These are phyloP conservation scores for Wallacemonas sp. DNA, from an alignment of 208 protist species.

Conservation along the genomic window DNA sequence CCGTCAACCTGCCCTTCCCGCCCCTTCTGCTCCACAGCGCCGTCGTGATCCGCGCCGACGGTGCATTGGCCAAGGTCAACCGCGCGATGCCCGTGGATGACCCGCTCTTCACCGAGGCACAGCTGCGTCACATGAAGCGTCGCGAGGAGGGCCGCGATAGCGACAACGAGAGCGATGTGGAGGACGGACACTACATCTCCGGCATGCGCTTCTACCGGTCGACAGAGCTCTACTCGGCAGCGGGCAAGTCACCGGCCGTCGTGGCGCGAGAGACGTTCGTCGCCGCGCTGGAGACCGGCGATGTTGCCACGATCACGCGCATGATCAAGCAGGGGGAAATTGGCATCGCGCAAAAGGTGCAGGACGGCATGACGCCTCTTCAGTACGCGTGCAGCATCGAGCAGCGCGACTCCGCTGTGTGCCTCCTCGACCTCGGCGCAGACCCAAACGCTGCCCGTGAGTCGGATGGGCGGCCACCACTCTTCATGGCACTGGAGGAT, in stretches of 20 bases:
- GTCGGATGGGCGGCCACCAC: conserved; percentile 69
- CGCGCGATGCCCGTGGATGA: conserved; percentile 54
- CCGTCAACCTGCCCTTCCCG: conserved; percentile 63
- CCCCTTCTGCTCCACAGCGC: conserved; percentile 73
- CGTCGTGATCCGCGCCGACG: conserved; percentile 53
- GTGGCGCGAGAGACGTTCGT: conserved; percentile 66
- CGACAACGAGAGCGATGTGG: conserved; percentile 87
- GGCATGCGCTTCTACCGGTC: conserved; percentile 83
- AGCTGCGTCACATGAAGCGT: conserved; percentile 54
- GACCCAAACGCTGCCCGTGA: conserved; percentile 66
- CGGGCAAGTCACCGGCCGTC: conserved; percentile 55
- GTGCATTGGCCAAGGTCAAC: conserved; percentile 58
- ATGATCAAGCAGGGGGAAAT: conserved; percentile 54
- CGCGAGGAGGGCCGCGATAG: conserved; percentile 71
- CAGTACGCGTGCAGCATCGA: conserved; percentile 76
- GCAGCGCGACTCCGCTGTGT: conserved; percentile 47
- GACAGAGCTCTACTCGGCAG: conserved; percentile 65
- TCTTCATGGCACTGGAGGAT: conserved; percentile 90
- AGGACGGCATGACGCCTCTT: conserved; percentile 83
- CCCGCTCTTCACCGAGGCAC: conserved; percentile 40
- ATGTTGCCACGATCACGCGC: conserved; percentile 44
- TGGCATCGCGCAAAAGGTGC: conserved; percentile 50
- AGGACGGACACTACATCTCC: conserved; percentile 65
- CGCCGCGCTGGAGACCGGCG: conserved; percentile 50
- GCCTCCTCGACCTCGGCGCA: conserved; percentile 73